phyloP scores from a whole-genome alignment of 2,329 filamentous ascomycete species.

The Thelonectria olida region DNA sequence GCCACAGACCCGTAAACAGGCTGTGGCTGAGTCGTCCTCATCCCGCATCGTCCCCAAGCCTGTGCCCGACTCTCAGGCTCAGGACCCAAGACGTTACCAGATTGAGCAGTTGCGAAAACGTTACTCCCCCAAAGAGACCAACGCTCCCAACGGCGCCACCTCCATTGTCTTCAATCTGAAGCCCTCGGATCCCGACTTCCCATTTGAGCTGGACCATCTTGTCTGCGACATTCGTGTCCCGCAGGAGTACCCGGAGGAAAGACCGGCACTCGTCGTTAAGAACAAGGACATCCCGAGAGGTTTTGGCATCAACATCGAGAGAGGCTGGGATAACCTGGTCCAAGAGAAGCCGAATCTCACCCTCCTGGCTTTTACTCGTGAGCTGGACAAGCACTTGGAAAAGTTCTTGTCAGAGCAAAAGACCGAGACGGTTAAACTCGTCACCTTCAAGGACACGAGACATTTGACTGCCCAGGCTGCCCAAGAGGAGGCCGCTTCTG shows the following conservation, averaged over 20 bases:
- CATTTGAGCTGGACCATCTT: slow-evolving; percentile 76
- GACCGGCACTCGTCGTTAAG: slow-evolving; percentile 68
- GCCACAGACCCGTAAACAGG: slow-evolving; percentile 52
- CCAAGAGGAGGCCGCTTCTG: slow-evolving; percentile 9
- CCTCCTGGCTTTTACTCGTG: slow-evolving; percentile 72
- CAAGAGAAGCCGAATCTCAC: slow-evolving; percentile 64
- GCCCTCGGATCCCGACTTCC: slow-evolving; percentile 86
- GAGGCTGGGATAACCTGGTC: slow-evolving; percentile 74
- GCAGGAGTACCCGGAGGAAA: slow-evolving; percentile 65
- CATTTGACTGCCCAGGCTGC: slow-evolving; percentile 47
- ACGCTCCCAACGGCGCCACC: slow-evolving; percentile 57
- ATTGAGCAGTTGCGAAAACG: slow-evolving; percentile 76
- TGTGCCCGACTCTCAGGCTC: slow-evolving; percentile 68
- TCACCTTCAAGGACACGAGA: slow-evolving; percentile 67
- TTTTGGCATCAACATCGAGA: slow-evolving; percentile 80
- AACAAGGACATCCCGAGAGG: slow-evolving; percentile 77
- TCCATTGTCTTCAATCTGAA: slow-evolving; percentile 70
- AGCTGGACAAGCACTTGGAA: slow-evolving; percentile 78
- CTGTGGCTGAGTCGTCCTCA: slow-evolving; percentile 53
- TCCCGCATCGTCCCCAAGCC: slow-evolving; percentile 71
- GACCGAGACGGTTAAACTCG: slow-evolving; percentile 76
- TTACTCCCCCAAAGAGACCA: slow-evolving; percentile 62
- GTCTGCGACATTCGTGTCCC: slow-evolving; percentile 76
- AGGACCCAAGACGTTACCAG: slow-evolving; percentile 79
- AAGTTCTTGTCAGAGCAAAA: slow-evolving; percentile 74